Evolutionary conservation across 768 basidiomycete genomes (phyloP).

Genomic region (Phlebiopsis flavidoalba): DNA sequence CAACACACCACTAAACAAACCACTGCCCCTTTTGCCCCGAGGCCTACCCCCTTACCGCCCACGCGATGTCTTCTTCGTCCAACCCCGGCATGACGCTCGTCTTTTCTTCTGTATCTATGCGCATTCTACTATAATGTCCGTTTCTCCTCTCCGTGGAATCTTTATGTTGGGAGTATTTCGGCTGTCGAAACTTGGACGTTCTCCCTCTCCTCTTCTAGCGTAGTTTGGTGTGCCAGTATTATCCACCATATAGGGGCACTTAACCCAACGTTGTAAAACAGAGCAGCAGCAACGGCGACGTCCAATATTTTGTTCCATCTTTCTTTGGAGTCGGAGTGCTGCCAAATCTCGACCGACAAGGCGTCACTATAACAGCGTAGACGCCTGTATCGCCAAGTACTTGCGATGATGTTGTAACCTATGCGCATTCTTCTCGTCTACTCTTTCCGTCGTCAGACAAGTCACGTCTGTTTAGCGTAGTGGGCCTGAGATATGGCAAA

Average conservation of each 20-base stretch:
- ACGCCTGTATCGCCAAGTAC: background rate
- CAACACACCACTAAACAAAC: conserved; percentile 39
- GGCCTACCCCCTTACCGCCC: conserved; percentile 4
- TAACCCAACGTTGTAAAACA: background rate
- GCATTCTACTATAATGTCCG: conserved; percentile 25
- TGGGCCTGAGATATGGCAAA: background rate
- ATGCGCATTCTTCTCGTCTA: background rate
- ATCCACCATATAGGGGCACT: background rate
- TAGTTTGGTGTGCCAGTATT: background rate
- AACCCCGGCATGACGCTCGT: background rate
- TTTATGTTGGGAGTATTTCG: background rate
- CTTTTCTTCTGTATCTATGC: conserved; percentile 43
- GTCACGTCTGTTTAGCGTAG: background rate
- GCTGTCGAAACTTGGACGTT: background rate
- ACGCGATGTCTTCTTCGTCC: background rate
- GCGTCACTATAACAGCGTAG: background rate
- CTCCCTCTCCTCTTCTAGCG: background rate
- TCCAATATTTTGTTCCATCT: background rate
- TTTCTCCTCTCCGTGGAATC: background rate
- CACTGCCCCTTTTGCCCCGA: background rate
- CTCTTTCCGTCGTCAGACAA: background rate
- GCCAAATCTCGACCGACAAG: background rate
- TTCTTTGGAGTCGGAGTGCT: background rate
- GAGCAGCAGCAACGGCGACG: background rate
- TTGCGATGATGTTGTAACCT: background rate